phyloP scores from a whole-genome alignment of 805 yeast genomes.

The Brettanomyces bruxellensis region DNA sequence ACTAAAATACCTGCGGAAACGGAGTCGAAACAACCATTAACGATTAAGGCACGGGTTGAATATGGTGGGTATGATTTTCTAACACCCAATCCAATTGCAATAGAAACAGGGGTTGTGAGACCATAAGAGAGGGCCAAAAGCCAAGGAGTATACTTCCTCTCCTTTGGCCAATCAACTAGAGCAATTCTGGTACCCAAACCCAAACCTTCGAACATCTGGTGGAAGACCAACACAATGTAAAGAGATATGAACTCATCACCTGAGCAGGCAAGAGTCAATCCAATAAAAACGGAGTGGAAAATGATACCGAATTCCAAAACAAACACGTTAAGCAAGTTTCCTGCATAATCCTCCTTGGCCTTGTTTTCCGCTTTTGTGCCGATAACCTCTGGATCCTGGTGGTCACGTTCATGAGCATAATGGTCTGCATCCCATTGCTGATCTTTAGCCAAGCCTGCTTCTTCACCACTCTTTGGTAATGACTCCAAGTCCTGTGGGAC shows the following conservation, averaged over 20 bases:
- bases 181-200: conserved; percentile 78
- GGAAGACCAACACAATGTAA: conserved; percentile 62
- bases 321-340: conserved; percentile 46
- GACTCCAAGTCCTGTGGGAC: conserved; percentile 31
- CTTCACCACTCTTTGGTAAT: conserved; percentile 32
- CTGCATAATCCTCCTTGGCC: conserved; percentile 31
- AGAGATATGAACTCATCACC: conserved; percentile 68
- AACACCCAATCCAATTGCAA: conserved; percentile 73
- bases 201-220: conserved; percentile 80
- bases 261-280: conserved; percentile 67
- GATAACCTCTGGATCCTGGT: conserved; percentile 35
- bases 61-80: conserved; percentile 52
- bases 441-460: conserved; percentile 13
- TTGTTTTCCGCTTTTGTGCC: conserved; percentile 28
- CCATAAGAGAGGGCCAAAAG: conserved; percentile 41
- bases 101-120: conserved; percentile 62
- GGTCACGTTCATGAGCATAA: conserved; percentile 32
- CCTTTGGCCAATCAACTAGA: conserved; percentile 36
- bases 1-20: conserved; percentile 71
- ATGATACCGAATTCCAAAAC: conserved; percentile 72
- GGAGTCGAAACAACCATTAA: conserved; percentile 68
- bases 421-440: conserved; percentile 18
- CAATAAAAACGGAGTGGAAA: conserved; percentile 78
- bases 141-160: conserved; percentile 47
- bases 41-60: conserved; percentile 48